Evolutionary conservation across 768 basidiomycete species (phyloP).

Genomic region (Phlegmacium glaucopus): DNA sequence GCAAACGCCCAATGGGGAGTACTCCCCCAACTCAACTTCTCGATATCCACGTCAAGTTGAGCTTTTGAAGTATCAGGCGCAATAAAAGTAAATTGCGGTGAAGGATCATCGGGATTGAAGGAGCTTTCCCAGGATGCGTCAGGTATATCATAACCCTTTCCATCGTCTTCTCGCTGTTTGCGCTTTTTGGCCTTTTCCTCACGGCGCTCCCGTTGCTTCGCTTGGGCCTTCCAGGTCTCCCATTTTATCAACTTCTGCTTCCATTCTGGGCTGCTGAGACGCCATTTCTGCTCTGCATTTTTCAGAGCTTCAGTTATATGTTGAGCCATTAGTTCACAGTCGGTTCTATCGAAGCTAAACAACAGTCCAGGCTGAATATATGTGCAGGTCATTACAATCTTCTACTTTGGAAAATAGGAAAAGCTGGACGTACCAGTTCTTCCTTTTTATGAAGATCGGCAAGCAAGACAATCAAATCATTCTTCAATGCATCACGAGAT

Average conservation of each 20-base stretch:
- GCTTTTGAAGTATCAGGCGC: slow-evolving; percentile 40
- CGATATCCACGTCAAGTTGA: slow-evolving; percentile 46
- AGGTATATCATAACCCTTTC: slow-evolving; percentile 11
- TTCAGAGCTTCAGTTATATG: slow-evolving; percentile 34
- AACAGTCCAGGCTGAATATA: slow-evolving; percentile 55
- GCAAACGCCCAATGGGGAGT: slow-evolving; percentile 41
- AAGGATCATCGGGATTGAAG: slow-evolving; percentile 58
- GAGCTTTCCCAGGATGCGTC: slow-evolving; percentile 43
- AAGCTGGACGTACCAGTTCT: slow-evolving; percentile 45
- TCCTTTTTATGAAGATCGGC: slow-evolving; percentile 53
- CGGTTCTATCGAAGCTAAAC: slow-evolving; percentile 61
- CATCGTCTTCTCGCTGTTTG: slow-evolving; percentile 29
- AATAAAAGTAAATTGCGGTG: slow-evolving; percentile 59
- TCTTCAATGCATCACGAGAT: slow-evolving; percentile 23
- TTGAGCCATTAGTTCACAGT: slow-evolving; percentile 53
- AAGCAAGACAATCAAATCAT: slow-evolving; percentile 49
- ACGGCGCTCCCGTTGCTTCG: slow-evolving; percentile 47
- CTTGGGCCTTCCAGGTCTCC: slow-evolving; percentile 43
- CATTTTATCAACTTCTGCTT: slow-evolving; percentile 46
- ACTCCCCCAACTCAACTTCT: slow-evolving; percentile 31
- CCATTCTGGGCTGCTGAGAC: slow-evolving; percentile 43
- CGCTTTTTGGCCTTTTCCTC: slow-evolving; percentile 37
- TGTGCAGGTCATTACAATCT: neutral
- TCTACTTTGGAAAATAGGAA: neutral
- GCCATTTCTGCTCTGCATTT: slow-evolving; percentile 49